Percentiles rank a stretch among this genome's conserved stretches.
Conservation (phyloP, 140 eudicot genomes). For the Erigeron philadelphicus region DNA sequence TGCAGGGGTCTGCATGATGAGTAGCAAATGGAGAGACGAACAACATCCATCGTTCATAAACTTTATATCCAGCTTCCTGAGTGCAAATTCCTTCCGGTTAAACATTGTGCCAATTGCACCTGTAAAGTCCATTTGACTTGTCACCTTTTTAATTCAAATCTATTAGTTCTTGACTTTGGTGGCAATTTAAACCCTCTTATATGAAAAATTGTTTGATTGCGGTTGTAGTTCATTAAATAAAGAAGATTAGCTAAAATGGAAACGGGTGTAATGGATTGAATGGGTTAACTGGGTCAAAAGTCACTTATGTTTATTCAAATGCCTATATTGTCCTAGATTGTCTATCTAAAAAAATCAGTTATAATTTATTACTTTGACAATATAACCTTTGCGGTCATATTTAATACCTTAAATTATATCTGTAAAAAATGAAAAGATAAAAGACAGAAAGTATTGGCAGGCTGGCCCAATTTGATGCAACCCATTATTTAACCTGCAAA, state of each 20-base stretch:
- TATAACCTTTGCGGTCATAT: not conserved
- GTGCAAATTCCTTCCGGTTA: slow-evolving; percentile 67
- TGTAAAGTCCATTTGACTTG: slow-evolving; percentile 31
- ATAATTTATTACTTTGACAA: not conserved
- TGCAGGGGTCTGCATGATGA: slow-evolving; percentile 88
- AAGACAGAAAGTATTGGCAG: too few relatives aligned
- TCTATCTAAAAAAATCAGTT: not conserved
- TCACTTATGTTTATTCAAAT: not conserved
- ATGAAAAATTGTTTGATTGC: not conserved
- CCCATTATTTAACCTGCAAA: too few relatives aligned
- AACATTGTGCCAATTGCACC: slow-evolving; percentile 79
- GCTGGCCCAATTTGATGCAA: too few relatives aligned
- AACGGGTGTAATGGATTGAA: not conserved
- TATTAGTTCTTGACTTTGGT: slow-evolving; percentile 10
- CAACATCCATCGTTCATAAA: slow-evolving; percentile 82
- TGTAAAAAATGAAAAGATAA: not conserved
- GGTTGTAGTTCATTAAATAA: not conserved
- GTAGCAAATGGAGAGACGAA: slow-evolving; percentile 69
- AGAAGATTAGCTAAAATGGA: not conserved
- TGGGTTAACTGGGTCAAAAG: slow-evolving; percentile 1
- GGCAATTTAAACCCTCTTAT: not conserved
- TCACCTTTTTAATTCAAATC: not conserved
- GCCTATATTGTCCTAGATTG: slow-evolving; percentile 1
- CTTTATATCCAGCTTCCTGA: slow-evolving; percentile 64
- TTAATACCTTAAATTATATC: not conserved